Percentiles rank a stretch among this genome's conserved stretches.
Evolutionary conservation across 345 rosid species (phyloP).

Genomic region (Eucalyptus shirleyi): DNA sequence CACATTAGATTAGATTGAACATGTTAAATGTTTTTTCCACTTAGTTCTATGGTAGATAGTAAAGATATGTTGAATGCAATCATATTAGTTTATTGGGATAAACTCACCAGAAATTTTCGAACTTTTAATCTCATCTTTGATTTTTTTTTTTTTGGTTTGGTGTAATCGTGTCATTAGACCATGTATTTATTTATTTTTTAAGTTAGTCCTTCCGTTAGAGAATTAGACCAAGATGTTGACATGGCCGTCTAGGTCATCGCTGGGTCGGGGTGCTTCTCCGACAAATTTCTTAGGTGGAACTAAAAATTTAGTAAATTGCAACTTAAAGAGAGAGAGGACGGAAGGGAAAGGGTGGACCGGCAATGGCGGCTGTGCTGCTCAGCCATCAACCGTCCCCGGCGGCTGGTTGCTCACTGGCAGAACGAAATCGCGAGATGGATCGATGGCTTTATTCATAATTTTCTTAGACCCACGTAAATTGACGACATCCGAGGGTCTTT

Average conservation of each 20-base stretch:
- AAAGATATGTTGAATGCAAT: too few relatives aligned
- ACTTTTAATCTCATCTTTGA: rapidly evolving
- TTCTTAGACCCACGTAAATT: neutral
- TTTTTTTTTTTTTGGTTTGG: neutral
- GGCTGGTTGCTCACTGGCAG: neutral
- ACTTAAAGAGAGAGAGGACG: neutral
- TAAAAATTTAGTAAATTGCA: too few relatives aligned
- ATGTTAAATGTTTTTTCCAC: too few relatives aligned
- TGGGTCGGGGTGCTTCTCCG: neutral
- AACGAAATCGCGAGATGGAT: neutral
- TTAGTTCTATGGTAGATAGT: rapidly evolving
- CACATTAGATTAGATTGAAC: rapidly evolving
- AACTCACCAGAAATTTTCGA: rapidly evolving
- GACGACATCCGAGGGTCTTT: neutral
- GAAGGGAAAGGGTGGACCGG: neutral
- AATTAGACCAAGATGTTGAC: neutral
- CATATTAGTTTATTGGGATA: too few relatives aligned
- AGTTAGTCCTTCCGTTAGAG: neutral
- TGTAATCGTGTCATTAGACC: neutral
- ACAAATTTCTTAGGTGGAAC: neutral
- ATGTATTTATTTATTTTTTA: too few relatives aligned
- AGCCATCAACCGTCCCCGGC: neutral
- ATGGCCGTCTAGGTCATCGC: neutral
- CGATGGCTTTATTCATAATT: neutral
- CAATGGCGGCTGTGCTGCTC: neutral